Percentiles rank a stretch among this genome's conserved stretches.
Evolutionary conservation across 148 eudicot genomes (phyloP).

Genomic region (Amaranthus hypochondriacus): DNA sequence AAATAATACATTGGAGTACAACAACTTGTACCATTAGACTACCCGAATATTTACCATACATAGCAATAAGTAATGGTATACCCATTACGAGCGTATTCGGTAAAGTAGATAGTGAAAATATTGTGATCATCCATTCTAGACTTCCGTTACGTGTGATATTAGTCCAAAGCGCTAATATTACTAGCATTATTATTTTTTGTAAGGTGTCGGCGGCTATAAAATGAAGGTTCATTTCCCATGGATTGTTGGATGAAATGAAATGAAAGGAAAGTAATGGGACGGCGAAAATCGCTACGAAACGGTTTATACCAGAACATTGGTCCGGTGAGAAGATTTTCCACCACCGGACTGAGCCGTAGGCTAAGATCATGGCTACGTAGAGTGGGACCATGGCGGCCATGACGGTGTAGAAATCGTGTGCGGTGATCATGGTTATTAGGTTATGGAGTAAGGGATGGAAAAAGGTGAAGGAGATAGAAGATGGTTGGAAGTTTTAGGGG

Average conservation of each 20-base stretch:
- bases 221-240: constrained; percentile 56
- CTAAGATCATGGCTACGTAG: constrained; percentile 79
- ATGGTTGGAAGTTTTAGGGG: not conserved
- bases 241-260: constrained; percentile 66
- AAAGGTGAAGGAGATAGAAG: not conserved
- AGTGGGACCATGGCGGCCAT: constrained; percentile 70
- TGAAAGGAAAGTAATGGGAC: constrained; percentile 73
- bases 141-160: constrained; percentile 45
- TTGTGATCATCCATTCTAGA: constrained; percentile 70
- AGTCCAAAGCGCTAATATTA: constrained; percentile 43
- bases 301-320: constrained; percentile 84
- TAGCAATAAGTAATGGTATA: constrained; percentile 62
- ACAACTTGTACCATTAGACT: constrained; percentile 67
- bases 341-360: constrained; percentile 85
- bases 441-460: not conserved
- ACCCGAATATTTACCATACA: constrained; percentile 61
- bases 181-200: constrained; percentile 59
- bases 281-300: constrained; percentile 72
- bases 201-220: constrained; percentile 76
- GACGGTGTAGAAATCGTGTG: constrained; percentile 79
- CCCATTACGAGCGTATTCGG: constrained; percentile 89
- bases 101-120: constrained; percentile 60
- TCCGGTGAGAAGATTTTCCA: constrained; percentile 84
- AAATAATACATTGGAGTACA: constrained; percentile 67
- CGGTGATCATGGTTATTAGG: constrained; percentile 38